Base-by-base conservation (phyloP, 768 basidiomycete genomes). In the Serendipita indica region DNA sequence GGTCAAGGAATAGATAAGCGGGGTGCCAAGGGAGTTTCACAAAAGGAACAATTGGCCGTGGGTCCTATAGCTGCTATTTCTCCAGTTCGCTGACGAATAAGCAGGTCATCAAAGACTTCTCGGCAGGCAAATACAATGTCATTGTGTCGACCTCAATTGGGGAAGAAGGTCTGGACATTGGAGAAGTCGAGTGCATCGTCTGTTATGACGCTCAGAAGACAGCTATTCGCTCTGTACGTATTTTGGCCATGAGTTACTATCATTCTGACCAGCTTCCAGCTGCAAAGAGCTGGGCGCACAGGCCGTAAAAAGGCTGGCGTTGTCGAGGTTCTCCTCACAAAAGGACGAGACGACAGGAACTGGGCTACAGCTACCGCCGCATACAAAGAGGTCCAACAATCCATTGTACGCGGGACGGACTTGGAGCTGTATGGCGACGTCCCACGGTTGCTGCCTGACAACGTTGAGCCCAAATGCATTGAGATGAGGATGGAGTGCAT, bases 201-300 rank as follows among this genome's bases (percentile, higher is more conserved):
- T 97, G 93, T 66, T 99, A 98, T 68, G 96, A 99, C 64, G 84
- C 92, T 25, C 89, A 93, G 65, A 96, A 94, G 73, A 89, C 89
- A 0, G 86, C 93, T 1, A 92, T 97, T 62, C 89, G 93, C 60
- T 91, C 96, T 86, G 94, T 94, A 69, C 57, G 81, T 62, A 22
- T 33, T 37, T 58, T 60, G 14, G 4, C n/a, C 7, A 27, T 33
- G 22, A 33, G 37, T 52, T 28, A 12, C 54, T 33, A 18, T n/a
- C 14, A 13, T 12, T 56, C 28, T 22, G 13, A 58, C 34, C 58
- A 58, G 34, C 43, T 35, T 33, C 6, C 65, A 98, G 93, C 79
- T 99, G 18, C 96, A 99, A 79, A 85, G 96, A 18, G 79, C 94
- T 57, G 96, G 96, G 52, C 79, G 96, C 58, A 97, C 96, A 0